A percentile compares a stretch with the other conserved stretches of the same genome.
phyloP scores from a whole-genome alignment of 2,329 filamentous ascomycete genomes.

The Aspergillus pseudoterreus region DNA sequence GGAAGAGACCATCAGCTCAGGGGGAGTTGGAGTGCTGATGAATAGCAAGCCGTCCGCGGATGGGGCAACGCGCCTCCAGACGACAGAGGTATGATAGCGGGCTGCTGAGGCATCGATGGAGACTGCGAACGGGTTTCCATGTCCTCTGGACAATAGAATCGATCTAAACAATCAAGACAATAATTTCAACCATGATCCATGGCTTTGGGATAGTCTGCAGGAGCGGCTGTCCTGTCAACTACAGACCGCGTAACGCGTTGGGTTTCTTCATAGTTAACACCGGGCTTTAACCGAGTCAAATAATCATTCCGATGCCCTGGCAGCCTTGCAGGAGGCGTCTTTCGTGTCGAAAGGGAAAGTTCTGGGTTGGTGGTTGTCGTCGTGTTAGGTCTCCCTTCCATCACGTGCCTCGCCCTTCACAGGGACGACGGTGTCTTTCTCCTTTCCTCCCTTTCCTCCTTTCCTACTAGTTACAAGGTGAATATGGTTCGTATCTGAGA shows the following conservation, averaged over 20 bases:
- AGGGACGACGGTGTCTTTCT: not conserved
- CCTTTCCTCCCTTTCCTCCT: slow-evolving; percentile 1
- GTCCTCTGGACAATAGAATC: not conserved
- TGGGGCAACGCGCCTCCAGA: slow-evolving; percentile 1
- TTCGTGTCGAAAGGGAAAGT: not conserved
- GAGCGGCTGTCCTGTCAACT: too few species aligned
- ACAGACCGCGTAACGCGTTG: too few species aligned
- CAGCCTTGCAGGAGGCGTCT: too few species aligned
- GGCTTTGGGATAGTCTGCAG: too few species aligned
- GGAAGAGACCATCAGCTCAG: not conserved
- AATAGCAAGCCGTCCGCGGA: not conserved
- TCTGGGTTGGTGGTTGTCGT: not conserved
- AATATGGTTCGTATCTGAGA: slow-evolving; percentile 2
- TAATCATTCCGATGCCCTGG: too few species aligned
- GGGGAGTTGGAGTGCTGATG: not conserved
- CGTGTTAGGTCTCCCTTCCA: not conserved
- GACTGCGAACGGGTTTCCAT: not conserved
- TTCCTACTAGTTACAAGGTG: too few species aligned
- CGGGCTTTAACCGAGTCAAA: too few species aligned
- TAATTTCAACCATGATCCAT: too few species aligned
- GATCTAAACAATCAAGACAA: not conserved
- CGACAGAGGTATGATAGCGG: slow-evolving; percentile 1
- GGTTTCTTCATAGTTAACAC: too few species aligned
- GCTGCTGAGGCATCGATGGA: not conserved
- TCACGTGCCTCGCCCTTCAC: slow-evolving; percentile 9